Percentiles rank a stretch among this genome's conserved stretches.
Evolutionary conservation across 2,329 filamentous ascomycete genomes (phyloP).

Genomic region (Penicillium sp.): DNA sequence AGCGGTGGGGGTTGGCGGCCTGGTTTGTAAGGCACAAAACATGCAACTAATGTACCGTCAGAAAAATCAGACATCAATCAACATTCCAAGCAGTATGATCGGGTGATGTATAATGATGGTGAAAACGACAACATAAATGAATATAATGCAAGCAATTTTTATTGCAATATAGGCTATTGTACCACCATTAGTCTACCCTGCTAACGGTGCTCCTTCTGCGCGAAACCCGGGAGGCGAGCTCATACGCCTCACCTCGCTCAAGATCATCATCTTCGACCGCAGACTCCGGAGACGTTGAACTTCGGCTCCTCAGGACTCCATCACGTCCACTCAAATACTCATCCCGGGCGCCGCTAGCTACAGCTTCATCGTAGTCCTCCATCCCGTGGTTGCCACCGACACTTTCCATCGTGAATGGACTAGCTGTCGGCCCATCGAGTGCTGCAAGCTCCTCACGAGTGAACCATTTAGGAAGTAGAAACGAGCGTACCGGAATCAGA

Average conservation of each 20-base stretch:
- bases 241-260: conserved; percentile 42
- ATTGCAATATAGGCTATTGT: not conserved
- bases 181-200: conserved; percentile 11
- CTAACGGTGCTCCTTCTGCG: conserved; percentile 30
- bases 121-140: too few species aligned
- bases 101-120: not conserved
- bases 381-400: conserved; percentile 62
- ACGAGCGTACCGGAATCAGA: conserved; percentile 64
- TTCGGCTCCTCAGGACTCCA: conserved; percentile 17
- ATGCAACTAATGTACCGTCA: too few species aligned
- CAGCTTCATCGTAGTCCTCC: conserved; percentile 21
- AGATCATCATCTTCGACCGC: conserved; percentile 36
- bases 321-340: conserved; percentile 12
- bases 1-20: conserved; percentile 21
- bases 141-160: not conserved
- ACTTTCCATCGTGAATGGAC: conserved; percentile 72
- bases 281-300: conserved; percentile 24
- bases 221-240: conserved; percentile 28
- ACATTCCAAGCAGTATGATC: not conserved
- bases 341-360: not conserved
- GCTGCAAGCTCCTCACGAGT: conserved; percentile 57
- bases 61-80: not conserved
- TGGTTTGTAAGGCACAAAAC: not conserved
- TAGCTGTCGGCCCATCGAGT: conserved; percentile 72
- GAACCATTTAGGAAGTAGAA: conserved; percentile 63